Evolutionary conservation across 2,329 filamentous ascomycete species (phyloP), one percentile per base, ranked within the genome.

Genomic region (Cytospora piceicola): DNA sequence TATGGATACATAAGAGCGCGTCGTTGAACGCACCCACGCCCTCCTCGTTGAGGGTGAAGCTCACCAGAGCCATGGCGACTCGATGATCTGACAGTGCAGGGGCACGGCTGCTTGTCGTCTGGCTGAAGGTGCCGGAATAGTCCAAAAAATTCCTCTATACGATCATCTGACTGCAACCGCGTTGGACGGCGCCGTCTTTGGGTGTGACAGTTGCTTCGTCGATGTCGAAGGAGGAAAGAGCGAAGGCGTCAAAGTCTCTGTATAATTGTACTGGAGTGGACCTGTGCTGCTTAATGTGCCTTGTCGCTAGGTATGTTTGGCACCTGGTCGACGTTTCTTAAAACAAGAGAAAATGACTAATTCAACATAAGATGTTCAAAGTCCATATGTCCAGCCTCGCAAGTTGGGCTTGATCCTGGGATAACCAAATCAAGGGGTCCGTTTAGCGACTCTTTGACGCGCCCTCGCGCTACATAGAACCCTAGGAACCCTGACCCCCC

Each of bases 1-100:
- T 93, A 73, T 86, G 85, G 30, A 94, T 82, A 75, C 91, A 94
- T 27, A 87, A 81, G 64, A 94, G 83, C 29, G 88, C 84, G 75
- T 94, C 91, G 71, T 92, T 89, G 54, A 94, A 81, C 58, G 85
- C 86, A 8, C 83, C 82, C 53, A 92, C 87, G 36, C 89, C 89
- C 70, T 93, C 90, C 64, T 91, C 90, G 71, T 84, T 90, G 62
- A 94, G 80, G 0, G 89, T 90, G 73, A 94, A 93, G 67, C 83
- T 88, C 65, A 94, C 77, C n/a, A 89, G 78, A 7, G 85, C 80
- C 87, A 90, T 69, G 61, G 49, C 59, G 9, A 22, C 27, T 58
- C 53, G 15, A 51, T 22, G 8, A 22, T 24, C 24, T 12, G n/a
- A 24, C 51, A 22, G 46, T 27, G 24, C 17, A 55, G 61, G 63